Conservation (phyloP, 176 grass and related monocot species). For the bread wheat (Triticum aestivum) region DNA sequence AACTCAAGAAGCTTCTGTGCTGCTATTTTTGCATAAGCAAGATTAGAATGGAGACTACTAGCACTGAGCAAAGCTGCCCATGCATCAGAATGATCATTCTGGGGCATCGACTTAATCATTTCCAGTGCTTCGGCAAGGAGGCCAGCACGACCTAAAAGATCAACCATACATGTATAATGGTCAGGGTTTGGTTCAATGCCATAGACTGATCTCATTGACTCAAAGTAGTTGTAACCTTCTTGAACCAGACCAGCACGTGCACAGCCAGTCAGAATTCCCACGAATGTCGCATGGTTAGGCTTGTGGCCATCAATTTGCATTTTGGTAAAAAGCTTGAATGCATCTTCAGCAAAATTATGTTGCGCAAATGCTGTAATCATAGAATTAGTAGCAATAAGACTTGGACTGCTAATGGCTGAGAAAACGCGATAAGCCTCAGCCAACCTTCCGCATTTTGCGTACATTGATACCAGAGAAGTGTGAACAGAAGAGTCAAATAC, state of each 20-base stretch:
- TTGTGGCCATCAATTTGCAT: constrained; percentile 48
- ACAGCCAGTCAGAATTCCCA: constrained; percentile 61
- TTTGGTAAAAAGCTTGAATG: constrained; percentile 45
- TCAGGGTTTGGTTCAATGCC: constrained; percentile 48
- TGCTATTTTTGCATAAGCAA: constrained; percentile 63
- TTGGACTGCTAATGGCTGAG: constrained; percentile 41
- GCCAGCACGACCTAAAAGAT: constrained; percentile 70
- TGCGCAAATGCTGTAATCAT: constrained; percentile 69
- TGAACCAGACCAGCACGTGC: constrained; percentile 58
- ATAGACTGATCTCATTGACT: constrained; percentile 50
- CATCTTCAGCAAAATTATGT: constrained; percentile 60
- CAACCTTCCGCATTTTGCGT: constrained; percentile 69
- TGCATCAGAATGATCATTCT: constrained; percentile 43
- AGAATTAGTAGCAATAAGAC: constrained; percentile 49
- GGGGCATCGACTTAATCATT: constrained; percentile 57
- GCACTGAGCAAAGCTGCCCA: constrained; percentile 61
- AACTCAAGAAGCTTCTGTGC: constrained; percentile 57
- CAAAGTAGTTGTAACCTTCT: constrained; percentile 60
- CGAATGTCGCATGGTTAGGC: constrained; percentile 59
- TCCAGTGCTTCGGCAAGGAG: constrained; percentile 52
- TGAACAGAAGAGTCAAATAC: constrained; percentile 47
- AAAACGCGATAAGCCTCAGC: constrained; percentile 51
- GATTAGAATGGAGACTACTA: constrained; percentile 65
- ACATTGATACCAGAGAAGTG: constrained; percentile 70
- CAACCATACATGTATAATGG: constrained; percentile 70